Base-by-base conservation (phyloP, 2,329 filamentous ascomycete genomes). In the Uncinocarpus reesii region DNA sequence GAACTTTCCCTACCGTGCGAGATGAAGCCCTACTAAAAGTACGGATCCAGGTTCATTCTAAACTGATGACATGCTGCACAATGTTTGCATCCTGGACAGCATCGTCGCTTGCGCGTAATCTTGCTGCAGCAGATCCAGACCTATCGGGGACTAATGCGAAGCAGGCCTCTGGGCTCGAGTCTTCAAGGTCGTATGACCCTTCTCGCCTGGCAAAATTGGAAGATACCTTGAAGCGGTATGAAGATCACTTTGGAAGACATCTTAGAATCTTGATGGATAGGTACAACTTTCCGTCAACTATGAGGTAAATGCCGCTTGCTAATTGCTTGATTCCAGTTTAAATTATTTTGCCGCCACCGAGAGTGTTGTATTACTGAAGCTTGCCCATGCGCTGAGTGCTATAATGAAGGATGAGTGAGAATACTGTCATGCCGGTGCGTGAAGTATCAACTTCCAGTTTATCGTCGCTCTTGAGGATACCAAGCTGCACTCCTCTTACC, bases 281-380 rank as follows among this genome's bases (percentile, higher is more conserved):
- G 52, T 74, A 44, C 34, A 60, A 11, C n/a, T 35, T 26, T 16
- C 20, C 35, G 23, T 47, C 7, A 53, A 47, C 32, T 31, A 36
- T 15, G 32, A 28, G 2, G 26, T n/a, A 8, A n/a, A n/a, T 31
- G 52, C 51, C 32, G 8, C 15, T 16, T 28, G 23, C 44, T 51
- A 15, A 52, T 28, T 44, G n/a, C 11, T 32, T 21, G 11, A 8
- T 36, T 29, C 16, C 43, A 69, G 67, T 52, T 52, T 98, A 53
- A 96, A 98, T 59, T 95, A 96, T 66, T 93, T 95, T 58, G 92
- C 92, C 2, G 92, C 92, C 0, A 96, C 92, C 0, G 92, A 98
- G 71, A 96, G 92, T 32, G 90, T 95, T 2, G 92, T 95, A 15
- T 75, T 98, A 55, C 70, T 96, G 53, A 90, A 89, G 55, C 72